phyloP scores from a whole-genome alignment of 768 basidiomycete species.

The Trametes gibbosa region DNA sequence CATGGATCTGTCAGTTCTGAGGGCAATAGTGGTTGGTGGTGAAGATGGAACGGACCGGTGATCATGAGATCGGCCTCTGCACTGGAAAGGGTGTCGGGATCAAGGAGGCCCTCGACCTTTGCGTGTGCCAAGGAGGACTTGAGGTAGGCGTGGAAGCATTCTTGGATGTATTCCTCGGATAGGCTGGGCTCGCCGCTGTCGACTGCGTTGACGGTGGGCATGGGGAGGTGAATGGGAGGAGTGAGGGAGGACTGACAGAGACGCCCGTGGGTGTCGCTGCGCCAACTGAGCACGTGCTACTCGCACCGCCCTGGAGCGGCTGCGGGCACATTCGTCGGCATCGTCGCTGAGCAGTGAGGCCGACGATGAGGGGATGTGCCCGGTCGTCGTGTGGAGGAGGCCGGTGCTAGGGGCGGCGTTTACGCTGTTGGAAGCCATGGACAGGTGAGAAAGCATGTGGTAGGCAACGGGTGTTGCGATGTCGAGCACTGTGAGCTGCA shows the following conservation, averaged over 20 bases:
- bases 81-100: constrained; percentile 68
- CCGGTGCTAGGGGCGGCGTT: neutral
- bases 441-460: no score
- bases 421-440: neutral
- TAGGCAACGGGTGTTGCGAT: no score
- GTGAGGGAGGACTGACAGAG: neutral
- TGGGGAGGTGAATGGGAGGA: neutral
- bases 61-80: constrained; percentile 87
- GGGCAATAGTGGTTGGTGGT: neutral
- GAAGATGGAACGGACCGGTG: constrained; percentile 49
- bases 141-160: constrained; percentile 81
- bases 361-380: neutral
- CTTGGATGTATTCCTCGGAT: constrained; percentile 65
- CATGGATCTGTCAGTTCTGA: neutral
- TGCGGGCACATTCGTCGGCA: no score
- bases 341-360: neutral
- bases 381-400: neutral
- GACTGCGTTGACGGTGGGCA: constrained; percentile 18
- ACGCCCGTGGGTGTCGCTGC: neutral
- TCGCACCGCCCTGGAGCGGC: neutral
- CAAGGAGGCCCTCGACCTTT: constrained; percentile 70
- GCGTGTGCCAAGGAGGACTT: constrained; percentile 74
- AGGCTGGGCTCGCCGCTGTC: constrained; percentile 36
- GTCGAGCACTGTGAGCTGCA: no score
- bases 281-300: neutral